A percentile compares a stretch with the other conserved stretches of the same genome.
Evolutionary conservation across 202 grass and related monocot genomes (phyloP).

Genomic region (Setaria italica): DNA sequence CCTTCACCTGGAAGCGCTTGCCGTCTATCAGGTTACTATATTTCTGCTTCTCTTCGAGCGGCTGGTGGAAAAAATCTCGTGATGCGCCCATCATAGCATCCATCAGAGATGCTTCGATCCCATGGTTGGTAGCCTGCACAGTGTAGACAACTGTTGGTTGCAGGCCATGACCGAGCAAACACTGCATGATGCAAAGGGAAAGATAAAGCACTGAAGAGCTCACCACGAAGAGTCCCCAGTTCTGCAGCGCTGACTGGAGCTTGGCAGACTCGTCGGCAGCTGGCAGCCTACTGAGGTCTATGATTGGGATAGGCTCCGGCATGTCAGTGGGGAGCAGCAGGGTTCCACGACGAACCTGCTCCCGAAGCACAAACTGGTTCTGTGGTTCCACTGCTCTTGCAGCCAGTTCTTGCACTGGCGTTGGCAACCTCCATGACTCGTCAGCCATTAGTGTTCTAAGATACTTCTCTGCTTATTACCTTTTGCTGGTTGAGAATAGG

Average conservation of each 20-base stretch:
- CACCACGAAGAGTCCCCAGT: constrained; percentile 54
- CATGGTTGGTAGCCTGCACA: constrained; percentile 49
- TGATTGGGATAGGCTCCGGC: constrained; percentile 37
- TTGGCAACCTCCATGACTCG: constrained; percentile 16
- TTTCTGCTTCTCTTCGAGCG: constrained; percentile 46
- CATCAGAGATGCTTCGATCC: constrained; percentile 38
- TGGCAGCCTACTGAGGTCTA: constrained; percentile 48
- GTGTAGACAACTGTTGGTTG: neutral
- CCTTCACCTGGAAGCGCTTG: constrained; percentile 52
- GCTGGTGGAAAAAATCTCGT: constrained; percentile 51
- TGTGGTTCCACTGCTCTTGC: constrained; percentile 41
- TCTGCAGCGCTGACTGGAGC: constrained; percentile 40
- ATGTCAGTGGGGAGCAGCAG: neutral
- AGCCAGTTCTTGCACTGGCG: constrained; percentile 36
- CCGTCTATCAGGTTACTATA: constrained; percentile 43
- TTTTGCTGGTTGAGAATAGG: neutral
- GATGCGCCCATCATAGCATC: constrained; percentile 45
- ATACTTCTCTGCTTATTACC: neutral
- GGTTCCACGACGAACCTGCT: constrained; percentile 7
- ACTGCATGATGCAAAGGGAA: neutral
- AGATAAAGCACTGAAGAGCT: neutral
- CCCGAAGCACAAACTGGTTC: constrained; percentile 33
- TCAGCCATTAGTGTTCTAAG: constrained; percentile 11
- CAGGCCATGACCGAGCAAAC: neutral
- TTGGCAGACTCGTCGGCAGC: constrained; percentile 34